These are phyloP conservation scores for Plasmodium sp. DNA, from an alignment of 169 alveolate species.

Conservation along the genomic window DNA sequence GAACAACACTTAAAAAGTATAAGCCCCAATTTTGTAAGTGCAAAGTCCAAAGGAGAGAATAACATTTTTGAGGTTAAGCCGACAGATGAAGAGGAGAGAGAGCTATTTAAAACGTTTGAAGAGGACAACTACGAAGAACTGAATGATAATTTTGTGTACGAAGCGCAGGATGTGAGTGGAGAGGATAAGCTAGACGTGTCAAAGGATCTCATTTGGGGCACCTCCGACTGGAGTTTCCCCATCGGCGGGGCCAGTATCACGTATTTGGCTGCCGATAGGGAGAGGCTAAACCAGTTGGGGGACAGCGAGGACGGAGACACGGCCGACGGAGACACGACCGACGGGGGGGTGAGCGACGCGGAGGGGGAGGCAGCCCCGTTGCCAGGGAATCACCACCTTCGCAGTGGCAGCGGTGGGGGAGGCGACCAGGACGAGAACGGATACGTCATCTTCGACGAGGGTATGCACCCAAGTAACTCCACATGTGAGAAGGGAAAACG, in stretches of 20 bases:
- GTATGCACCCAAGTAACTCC: background rate
- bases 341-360: background rate
- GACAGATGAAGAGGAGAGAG: slow-evolving; percentile 76
- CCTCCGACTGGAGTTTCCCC: slow-evolving; percentile 58
- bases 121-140: slow-evolving; percentile 77
- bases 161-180: slow-evolving; percentile 75
- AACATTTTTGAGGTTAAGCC: slow-evolving; percentile 57
- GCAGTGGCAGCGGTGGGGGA: background rate
- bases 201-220: slow-evolving; percentile 81
- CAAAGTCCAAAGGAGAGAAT: slow-evolving; percentile 12
- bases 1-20: slow-evolving; percentile 83
- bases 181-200: slow-evolving; percentile 75
- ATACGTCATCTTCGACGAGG: background rate
- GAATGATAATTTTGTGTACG: slow-evolving; percentile 84
- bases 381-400: background rate
- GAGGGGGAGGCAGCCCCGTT: background rate
- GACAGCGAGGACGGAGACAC: background rate
- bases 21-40: slow-evolving; percentile 79
- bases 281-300: background rate
- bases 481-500: slow-evolving; percentile 1
- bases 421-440: background rate
- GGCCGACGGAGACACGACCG: background rate
- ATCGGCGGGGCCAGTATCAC: background rate
- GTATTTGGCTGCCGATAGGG: background rate
- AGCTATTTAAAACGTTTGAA: slow-evolving; percentile 80